Evolutionary conservation across 202 grass and related monocot genomes (phyloP), one percentile per base, ranked within the genome.

Genomic region (Zoysia matrella): DNA sequence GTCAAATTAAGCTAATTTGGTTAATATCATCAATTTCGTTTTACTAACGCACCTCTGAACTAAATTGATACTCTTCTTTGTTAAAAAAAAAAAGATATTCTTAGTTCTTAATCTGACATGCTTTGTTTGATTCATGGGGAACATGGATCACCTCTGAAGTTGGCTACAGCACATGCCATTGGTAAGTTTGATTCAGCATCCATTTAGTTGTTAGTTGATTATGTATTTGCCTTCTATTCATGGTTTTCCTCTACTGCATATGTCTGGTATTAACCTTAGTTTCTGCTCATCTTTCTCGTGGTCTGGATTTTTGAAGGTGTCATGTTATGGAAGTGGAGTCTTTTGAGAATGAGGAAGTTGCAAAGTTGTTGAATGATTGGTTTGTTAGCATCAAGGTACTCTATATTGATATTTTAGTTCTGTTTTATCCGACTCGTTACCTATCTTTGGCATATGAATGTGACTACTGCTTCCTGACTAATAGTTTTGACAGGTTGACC

Each of bases 111-210:
- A 36, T 11, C 16, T 86, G 68, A 84, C 56, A 46, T 47, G 46
- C 11, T 82, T 67, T 5, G 18, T 87, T 76, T 79, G 30, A 39
- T 83, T 80, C 82, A 73, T 74, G 70, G 63, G 13, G 53, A 74
- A 76, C 58, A 11, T 78, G 57, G 68, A 52, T 85, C 53, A 12
- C 46, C 67, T 22, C 15, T 80, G 74, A 88, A 98, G 95, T 98
- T 91, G 95, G 95, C 56, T 98, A 98, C 49, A 98, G 92, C 87
- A 98, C 95, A 76, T 98, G 95, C 65, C 95, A 98, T 80, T 98
- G 88, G 95, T 98, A 72, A 91, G 83, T 73, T 61, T 36, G 47
- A 53, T 36, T 75, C 53, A 72, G 11, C 36, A 75, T 54, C 18
- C 9, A 3, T 57, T 52, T 39, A 6, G 65, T 40, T 41, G 80